These are phyloP conservation scores for Pseudogymnoascus sp. DNA, from an alignment of 2,329 filamentous ascomycete genomes.

Conservation along the genomic window DNA sequence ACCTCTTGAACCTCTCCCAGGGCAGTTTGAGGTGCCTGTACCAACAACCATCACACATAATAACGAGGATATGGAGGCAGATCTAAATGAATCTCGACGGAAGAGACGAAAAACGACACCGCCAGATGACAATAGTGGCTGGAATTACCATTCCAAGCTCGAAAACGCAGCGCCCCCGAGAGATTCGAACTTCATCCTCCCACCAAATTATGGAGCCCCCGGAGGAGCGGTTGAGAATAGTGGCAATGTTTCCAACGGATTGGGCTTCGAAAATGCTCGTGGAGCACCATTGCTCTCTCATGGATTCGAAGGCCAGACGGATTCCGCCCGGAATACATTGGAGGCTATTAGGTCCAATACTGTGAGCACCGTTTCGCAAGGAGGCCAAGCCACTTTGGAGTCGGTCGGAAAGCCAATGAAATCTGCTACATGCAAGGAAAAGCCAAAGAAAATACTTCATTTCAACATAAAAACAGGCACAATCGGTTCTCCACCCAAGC, in stretches of 20 bases:
- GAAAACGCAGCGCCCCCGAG: constrained; percentile 1
- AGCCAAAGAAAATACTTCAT: constrained; percentile 45
- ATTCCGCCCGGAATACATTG: neutral
- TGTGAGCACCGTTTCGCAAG: neutral
- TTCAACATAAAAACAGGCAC: constrained; percentile 56
- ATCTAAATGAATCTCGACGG: constrained; percentile 28
- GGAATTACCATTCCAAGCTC: constrained; percentile 12
- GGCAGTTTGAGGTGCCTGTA: neutral
- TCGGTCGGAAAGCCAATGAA: neutral
- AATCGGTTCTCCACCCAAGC: constrained; percentile 51
- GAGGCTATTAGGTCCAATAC: neutral
- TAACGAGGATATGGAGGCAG: constrained; percentile 20
- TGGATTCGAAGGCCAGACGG: neutral
- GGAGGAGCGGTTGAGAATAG: neutral
- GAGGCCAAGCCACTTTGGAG: neutral
- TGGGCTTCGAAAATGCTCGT: neutral
- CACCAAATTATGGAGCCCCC: neutral
- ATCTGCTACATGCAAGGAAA: constrained; percentile 19
- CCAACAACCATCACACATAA: neutral
- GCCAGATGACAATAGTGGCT: constrained; percentile 18
- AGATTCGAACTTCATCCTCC: neutral
- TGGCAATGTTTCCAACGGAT: neutral
- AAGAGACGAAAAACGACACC: constrained; percentile 40
- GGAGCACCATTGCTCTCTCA: neutral
- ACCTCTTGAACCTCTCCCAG: neutral